Conservation (phyloP, 2,329 filamentous ascomycete genomes). For the Beauveria varroae region DNA sequence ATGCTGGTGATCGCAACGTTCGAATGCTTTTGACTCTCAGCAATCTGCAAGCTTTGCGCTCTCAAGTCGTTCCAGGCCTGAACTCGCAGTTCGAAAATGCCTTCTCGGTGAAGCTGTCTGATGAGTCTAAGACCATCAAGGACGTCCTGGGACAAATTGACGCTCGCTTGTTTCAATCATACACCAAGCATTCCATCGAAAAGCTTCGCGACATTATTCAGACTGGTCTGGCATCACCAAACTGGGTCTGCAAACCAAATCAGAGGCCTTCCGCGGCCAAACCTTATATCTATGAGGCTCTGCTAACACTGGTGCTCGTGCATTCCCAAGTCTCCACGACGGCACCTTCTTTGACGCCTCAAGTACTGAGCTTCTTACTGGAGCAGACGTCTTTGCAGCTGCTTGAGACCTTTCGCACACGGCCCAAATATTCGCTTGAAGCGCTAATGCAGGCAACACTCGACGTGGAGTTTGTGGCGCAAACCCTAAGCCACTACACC, state of each 20-base stretch:
- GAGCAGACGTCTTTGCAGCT: constrained; percentile 74
- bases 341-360: constrained; percentile 64
- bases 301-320: constrained; percentile 80
- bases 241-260: constrained; percentile 58
- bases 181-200: constrained; percentile 70
- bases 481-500: constrained; percentile 85
- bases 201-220: constrained; percentile 63
- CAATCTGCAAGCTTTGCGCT: constrained; percentile 78
- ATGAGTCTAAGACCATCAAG: constrained; percentile 85
- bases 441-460: constrained; percentile 94
- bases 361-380: constrained; percentile 79
- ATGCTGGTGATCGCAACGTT: constrained; percentile 62
- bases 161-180: constrained; percentile 82
- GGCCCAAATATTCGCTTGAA: constrained; percentile 63
- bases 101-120: constrained; percentile 89
- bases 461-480: constrained; percentile 93
- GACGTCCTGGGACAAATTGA: constrained; percentile 91
- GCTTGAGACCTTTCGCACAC: constrained; percentile 68
- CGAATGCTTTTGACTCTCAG: constrained; percentile 90
- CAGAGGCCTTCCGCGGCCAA: constrained; percentile 65
- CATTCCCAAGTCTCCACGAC: constrained; percentile 86
- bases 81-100: constrained; percentile 87
- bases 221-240: constrained; percentile 59
- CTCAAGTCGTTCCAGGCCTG: constrained; percentile 77
- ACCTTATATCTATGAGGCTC: constrained; percentile 82